Conservation (phyloP, 345 rosid genomes). For the Ceriops tagal region DNA sequence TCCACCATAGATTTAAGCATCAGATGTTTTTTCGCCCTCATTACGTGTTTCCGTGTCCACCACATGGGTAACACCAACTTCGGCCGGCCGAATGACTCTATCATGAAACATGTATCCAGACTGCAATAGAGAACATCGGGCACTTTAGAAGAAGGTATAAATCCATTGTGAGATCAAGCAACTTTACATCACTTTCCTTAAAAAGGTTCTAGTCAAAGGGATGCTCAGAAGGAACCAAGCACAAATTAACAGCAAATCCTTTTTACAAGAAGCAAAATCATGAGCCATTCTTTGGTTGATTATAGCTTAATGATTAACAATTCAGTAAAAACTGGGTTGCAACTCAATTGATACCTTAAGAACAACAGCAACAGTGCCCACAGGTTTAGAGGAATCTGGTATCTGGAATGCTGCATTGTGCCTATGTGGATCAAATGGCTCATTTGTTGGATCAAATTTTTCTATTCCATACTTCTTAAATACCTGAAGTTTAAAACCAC, state of each 20-base stretch:
- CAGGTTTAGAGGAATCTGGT: constrained; percentile 80
- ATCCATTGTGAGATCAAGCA: too few species aligned
- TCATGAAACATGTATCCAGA: constrained; percentile 72
- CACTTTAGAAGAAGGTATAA: too few species aligned
- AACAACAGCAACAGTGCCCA: constrained; percentile 75
- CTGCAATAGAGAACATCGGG: constrained; percentile 35
- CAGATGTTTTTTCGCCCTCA: constrained; percentile 22
- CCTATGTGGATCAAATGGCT: constrained; percentile 87
- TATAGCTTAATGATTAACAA: too few species aligned
- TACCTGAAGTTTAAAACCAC: constrained; percentile 41
- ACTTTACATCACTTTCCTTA: too few species aligned
- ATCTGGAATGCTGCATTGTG: constrained; percentile 79
- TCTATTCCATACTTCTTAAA: constrained; percentile 70
- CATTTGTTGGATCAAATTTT: constrained; percentile 67
- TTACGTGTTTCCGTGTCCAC: constrained; percentile 32
- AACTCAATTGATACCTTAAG: constrained; percentile 52
- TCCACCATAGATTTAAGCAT: constrained; percentile 30
- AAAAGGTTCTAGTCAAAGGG: too few species aligned
- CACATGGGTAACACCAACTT: constrained; percentile 79
- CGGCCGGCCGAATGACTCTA: constrained; percentile 87
- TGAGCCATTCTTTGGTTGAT: too few species aligned
- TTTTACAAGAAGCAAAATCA: too few species aligned
- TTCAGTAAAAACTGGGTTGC: too few species aligned
- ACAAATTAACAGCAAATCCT: too few species aligned
- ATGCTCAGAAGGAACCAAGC: too few species aligned